Base-by-base conservation (phyloP, 495 filamentous ascomycete species). In the Penicillium desertorum region DNA sequence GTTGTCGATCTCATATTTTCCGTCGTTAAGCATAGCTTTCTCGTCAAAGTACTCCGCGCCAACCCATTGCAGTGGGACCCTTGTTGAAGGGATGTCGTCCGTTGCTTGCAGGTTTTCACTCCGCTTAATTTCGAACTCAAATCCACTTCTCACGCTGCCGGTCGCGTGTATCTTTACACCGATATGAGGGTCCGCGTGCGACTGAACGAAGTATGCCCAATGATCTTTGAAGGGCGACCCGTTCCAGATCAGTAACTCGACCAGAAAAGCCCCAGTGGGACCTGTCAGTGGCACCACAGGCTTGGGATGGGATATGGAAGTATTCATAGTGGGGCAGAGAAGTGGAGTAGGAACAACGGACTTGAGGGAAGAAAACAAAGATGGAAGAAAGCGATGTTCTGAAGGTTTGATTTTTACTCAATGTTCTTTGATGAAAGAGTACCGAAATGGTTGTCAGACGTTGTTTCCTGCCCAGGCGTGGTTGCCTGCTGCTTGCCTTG, bases 181-280 rank as follows among this genome's bases (percentile, higher is more conserved):
- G 12, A 63, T 14, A 19, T 61, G 14, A 9, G 58, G 42, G 32
- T 64, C n/a, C 1, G 16, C 2, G 19, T 51, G 57, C 4, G 62
- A 66, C 19, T 48, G 52, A 3, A 69, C 39, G 23, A 47, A 73
- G 30, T 67, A 71, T 1, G 66, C 64, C 70, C 70, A 73, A 49
- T 73, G 68, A 51, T 73, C 64, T 51, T 66, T 68, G 59, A 71
- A 71, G 16, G 65, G 66, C 6, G 45, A 27, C 16, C 70, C 70
- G 47, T 69, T 73, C 48, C 34, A 71, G 45, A 65, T 63, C 27
- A 71, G 44, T 14, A 71, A 44, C 19, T 65, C 60, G 37, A 71
- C 49, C 9, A 69, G 19, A 27, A 59, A 59, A 9, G 67, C 62
- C 2, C 56, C 56, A 5, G 20, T 11, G 4, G 58, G 45, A 0